Evolutionary conservation across 2,329 filamentous ascomycete genomes (phyloP).

Genomic region (Fusarium haematococcum): DNA sequence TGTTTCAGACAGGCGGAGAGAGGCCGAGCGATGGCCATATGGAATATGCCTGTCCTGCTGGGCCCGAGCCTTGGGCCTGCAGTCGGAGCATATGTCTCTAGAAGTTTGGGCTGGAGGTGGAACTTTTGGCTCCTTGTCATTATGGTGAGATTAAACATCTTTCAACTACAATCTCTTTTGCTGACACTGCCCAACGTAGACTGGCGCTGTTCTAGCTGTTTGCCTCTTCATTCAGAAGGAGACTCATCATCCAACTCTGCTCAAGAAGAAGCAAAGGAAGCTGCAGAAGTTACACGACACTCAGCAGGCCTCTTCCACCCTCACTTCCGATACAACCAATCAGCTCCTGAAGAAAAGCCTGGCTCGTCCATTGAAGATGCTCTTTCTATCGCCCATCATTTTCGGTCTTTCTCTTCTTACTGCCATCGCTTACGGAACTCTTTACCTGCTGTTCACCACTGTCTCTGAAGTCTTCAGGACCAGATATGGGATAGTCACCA

Average conservation of each 20-base stretch:
- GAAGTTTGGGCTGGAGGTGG: constrained; percentile 61
- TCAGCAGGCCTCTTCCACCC: neutral
- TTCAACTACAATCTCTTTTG: neutral
- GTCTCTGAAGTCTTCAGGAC: constrained; percentile 60
- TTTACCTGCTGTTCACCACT: constrained; percentile 66
- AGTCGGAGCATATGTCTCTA: constrained; percentile 57
- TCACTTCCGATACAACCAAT: neutral
- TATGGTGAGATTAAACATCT: neutral
- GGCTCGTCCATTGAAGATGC: neutral
- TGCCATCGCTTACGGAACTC: constrained; percentile 63
- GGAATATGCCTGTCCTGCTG: constrained; percentile 44
- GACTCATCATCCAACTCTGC: neutral
- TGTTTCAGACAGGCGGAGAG: constrained; percentile 64
- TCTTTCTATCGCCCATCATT: constrained; percentile 55
- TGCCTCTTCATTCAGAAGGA: neutral
- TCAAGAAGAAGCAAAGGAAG: neutral
- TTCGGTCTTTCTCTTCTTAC: constrained; percentile 60
- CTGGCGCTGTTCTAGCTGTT: neutral
- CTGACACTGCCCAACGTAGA: neutral
- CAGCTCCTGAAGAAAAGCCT: neutral
- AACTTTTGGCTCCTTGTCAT: constrained; percentile 63
- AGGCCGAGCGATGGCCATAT: constrained; percentile 35
- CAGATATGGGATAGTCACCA: constrained; percentile 46
- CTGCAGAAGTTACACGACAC: neutral
- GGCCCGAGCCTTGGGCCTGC: constrained; percentile 27